Conservation (phyloP, 2,329 filamentous ascomycete genomes). For the Aspergillus sp. region DNA sequence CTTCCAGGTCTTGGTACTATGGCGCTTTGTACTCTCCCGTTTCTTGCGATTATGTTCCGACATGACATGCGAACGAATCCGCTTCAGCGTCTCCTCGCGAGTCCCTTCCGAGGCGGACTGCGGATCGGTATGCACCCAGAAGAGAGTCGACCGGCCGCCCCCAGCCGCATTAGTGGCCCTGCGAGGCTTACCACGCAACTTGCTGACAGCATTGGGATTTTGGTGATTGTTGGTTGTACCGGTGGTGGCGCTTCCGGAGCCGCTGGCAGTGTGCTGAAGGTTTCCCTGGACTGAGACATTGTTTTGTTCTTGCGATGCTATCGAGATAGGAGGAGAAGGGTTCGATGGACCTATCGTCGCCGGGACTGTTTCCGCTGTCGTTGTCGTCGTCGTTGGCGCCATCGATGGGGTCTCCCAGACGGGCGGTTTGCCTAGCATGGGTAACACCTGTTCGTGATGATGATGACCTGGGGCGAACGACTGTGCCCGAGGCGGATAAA, state of each 20-base stretch:
- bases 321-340: neutral
- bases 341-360: neutral
- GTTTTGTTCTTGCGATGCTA: neutral
- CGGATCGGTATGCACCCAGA: constrained; percentile 34
- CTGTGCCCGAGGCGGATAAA: constrained; percentile 9
- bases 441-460: constrained; percentile 21
- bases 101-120: constrained; percentile 30
- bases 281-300: neutral
- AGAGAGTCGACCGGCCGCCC: constrained; percentile 27
- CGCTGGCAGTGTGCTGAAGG: neutral
- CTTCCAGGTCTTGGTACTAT: constrained; percentile 33
- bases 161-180: constrained; percentile 20
- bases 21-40: constrained; percentile 31
- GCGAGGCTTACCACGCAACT: constrained; percentile 25
- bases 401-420: constrained; percentile 6
- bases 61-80: constrained; percentile 38
- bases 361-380: too few species aligned
- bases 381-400: too few species aligned
- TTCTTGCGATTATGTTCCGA: constrained; percentile 37
- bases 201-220: constrained; percentile 15
- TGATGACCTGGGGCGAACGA: constrained; percentile 7
- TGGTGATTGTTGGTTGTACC: neutral
- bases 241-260: constrained; percentile 6
- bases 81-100: constrained; percentile 32
- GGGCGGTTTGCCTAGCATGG: constrained; percentile 19